Evolutionary conservation across 1,284 basidiomycete species (phyloP).

Genomic region (Pseudozyma flocculosa): DNA sequence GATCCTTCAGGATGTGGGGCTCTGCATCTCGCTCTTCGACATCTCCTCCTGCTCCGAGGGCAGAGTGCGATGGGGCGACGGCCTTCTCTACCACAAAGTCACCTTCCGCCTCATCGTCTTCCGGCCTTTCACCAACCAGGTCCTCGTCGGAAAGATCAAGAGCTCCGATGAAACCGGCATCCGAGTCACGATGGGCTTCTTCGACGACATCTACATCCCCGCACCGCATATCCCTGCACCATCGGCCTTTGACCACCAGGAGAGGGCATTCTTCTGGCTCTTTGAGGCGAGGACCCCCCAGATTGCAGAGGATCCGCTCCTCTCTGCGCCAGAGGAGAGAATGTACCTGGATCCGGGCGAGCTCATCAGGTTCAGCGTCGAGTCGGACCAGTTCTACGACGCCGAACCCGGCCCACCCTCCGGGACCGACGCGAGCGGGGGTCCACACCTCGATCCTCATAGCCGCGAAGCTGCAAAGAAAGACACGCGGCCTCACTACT

Average conservation of each 20-base stretch:
- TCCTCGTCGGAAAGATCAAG: slow-evolving; percentile 83
- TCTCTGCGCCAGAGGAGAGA: slow-evolving; percentile 63
- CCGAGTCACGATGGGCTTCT: slow-evolving; percentile 80
- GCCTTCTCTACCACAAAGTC: slow-evolving; percentile 92
- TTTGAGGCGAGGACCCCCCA: slow-evolving; percentile 54
- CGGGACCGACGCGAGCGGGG: slow-evolving; percentile 15
- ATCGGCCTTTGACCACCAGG: slow-evolving; percentile 66
- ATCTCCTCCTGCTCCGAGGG: slow-evolving; percentile 83
- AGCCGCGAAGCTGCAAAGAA: slow-evolving; percentile 9
- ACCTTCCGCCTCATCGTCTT: slow-evolving; percentile 87
- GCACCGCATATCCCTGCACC: slow-evolving; percentile 70
- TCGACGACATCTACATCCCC: slow-evolving; percentile 84
- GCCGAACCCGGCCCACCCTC: slow-evolving; percentile 76
- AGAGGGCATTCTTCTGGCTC: slow-evolving; percentile 60
- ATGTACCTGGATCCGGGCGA: slow-evolving; percentile 85
- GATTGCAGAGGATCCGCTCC: slow-evolving; percentile 33
- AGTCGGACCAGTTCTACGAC: slow-evolving; percentile 84
- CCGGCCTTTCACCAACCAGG: slow-evolving; percentile 84
- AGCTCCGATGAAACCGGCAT: slow-evolving; percentile 68
- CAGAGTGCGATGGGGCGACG: slow-evolving; percentile 90
- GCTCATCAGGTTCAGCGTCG: slow-evolving; percentile 81
- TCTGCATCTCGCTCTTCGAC: slow-evolving; percentile 87
- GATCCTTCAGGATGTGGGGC: slow-evolving; percentile 85
- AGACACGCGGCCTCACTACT: slow-evolving; percentile 28
- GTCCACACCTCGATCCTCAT: background rate